Base-by-base conservation (phyloP, 148 eudicot genomes). In the Amaranthus palmeri region DNA sequence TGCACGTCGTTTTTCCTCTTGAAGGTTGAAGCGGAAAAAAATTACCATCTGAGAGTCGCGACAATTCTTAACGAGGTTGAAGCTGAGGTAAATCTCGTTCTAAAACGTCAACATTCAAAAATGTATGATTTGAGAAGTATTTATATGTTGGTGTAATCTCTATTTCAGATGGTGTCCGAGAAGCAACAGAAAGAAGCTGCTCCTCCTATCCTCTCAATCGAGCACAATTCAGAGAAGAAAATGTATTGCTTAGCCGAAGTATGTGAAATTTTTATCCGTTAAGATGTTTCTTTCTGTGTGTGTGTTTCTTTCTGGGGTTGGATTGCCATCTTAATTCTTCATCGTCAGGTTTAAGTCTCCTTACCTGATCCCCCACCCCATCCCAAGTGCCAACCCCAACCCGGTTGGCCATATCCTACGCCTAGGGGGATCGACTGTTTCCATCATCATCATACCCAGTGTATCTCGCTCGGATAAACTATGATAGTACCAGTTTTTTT, bases 241-340 rank as follows among this genome's bases (percentile, higher is more conserved):
- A 87, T 87, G 77, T 92, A 85, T 71, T 90, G 83, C 84, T 76
- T 92, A 84, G 97, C 97, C 48, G 97, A 90, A 88, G 97, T 90
- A 92, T 53, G 75, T 74, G 48, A 48, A 40, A 25, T 25, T 69
- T 15, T 69, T 69, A 69, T 55, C 61, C 62, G n/a, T n/a, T 6
- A 8, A 52, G 5, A 36, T 18, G 14, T 54, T 12, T 25, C 49
- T 40, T 56, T 69, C 42, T 52, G 42, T 47, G n/a, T 11, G 49
- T 15, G 41, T 10, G 17, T 15, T 4, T 25, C 46, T 8, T 56
- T 25, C 36, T 25, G 36, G 36, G 36, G 36, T 25, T 25, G 36
- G 36, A 25, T 25, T 25, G 36, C 36, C 36, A 25, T 25, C 36
- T 25, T 25, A 25, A 25, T 25, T 25, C 36, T 25, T 25, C 0